These are phyloP conservation scores for Aspergillus campestris DNA, from an alignment of 495 filamentous ascomycete genomes.

Conservation along the genomic window DNA sequence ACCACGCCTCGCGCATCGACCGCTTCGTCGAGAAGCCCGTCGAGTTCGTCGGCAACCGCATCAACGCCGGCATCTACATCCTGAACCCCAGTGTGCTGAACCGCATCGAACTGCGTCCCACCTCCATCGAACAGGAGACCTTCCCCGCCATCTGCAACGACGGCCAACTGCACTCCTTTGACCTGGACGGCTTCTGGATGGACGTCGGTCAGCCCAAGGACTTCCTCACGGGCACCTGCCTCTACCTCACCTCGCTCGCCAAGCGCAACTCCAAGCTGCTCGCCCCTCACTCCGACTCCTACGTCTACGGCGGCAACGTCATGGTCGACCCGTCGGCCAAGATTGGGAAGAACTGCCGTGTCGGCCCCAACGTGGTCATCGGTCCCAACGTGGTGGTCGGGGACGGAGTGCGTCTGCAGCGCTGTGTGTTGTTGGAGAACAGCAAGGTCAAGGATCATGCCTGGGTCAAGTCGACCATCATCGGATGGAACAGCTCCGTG, in stretches of 20 bases:
- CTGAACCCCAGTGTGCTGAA: constrained; percentile 85
- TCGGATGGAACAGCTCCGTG: constrained; percentile 97
- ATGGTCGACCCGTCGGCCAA: constrained; percentile 91
- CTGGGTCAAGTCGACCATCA: constrained; percentile 98
- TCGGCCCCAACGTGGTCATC: constrained; percentile 96
- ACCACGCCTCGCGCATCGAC: constrained; percentile 87
- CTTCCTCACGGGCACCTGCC: constrained; percentile 92
- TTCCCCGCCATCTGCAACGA: constrained; percentile 93
- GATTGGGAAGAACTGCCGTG: constrained; percentile 97
- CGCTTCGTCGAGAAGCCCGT: constrained; percentile 99
- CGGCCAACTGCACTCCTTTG: constrained; percentile 91
- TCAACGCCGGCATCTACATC: constrained; percentile 99
- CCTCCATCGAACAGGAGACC: constrained; percentile 99
- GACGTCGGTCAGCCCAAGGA: constrained; percentile 99
- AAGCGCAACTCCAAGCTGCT: constrained; percentile 90
- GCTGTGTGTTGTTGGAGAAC: constrained; percentile 81
- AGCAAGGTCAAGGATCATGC: constrained; percentile 98
- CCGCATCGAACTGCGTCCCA: constrained; percentile 93
- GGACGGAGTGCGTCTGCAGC: constrained; percentile 90
- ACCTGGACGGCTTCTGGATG: constrained; percentile 99
- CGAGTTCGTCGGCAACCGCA: constrained; percentile 98
- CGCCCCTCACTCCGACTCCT: constrained; percentile 63
- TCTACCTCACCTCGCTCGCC: constrained; percentile 88
- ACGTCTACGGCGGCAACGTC: constrained; percentile 91
- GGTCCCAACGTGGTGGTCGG: constrained; percentile 91